Evolutionary conservation across 1,284 basidiomycete species (phyloP), one percentile per base, ranked within the genome.

Genomic region (Malassezia furfur): DNA sequence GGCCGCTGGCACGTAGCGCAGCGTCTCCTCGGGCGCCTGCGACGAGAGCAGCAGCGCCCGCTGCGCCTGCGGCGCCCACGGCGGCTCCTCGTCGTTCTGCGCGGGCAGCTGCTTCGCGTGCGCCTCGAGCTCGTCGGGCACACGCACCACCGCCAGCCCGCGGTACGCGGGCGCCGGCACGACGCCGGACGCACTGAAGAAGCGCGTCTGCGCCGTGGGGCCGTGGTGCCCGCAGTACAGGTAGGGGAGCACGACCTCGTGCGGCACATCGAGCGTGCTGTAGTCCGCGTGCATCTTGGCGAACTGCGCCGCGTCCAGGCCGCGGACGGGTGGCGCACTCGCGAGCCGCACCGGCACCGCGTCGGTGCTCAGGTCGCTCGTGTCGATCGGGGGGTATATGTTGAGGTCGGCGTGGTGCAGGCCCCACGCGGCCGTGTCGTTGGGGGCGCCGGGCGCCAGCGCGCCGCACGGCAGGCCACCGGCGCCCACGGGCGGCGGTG

Each of bases 211-310:
- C 4, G 60, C 62, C 10, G 58, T 48, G 38, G 62, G 66, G 50
- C 61, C 63, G 37, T 65, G 66, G 45, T 70, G 68, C 38, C 70
- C 68, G 36, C 71, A 70, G 49, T 74, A 70, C 15, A 74, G 55
- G 44, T 66, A 74, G 44, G 71, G 71, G 32, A 74, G 72, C 43
- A 74, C 63, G 52, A 67, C 60, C 38, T 47, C 39, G 44, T 68
- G 67, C 15, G 68, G 70, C 22, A 70, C 68, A 22, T 74, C 71
- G 21, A 62, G 59, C 2, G 48, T 35, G 3, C 57, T 55, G 35
- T 72, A 72, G 21, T 61, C 43, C 10, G 61, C 54, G 32, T 69
- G 62, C 38, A 74, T 30, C 12, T 51, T 41, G 10, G 62, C 63
- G 6, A 70, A 61, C 55, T 74, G 70, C 1, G 48, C 49, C 5